These are phyloP conservation scores for Russula earlei DNA, from an alignment of 768 basidiomycete genomes.

Conservation along the genomic window DNA sequence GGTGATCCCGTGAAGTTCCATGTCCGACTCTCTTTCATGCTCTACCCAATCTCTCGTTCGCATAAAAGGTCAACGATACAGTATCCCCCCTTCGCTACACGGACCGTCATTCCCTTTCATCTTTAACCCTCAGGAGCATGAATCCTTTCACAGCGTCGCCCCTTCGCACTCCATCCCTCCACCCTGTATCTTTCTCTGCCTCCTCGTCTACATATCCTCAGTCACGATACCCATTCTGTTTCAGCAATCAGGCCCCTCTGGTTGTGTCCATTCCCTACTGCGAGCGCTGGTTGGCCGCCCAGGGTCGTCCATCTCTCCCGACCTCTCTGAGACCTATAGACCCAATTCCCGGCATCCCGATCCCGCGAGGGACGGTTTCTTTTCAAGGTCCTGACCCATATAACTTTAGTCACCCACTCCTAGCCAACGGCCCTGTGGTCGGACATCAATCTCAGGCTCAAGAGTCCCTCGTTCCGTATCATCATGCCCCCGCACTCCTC, in stretches of 20 bases:
- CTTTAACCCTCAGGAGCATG: neutral
- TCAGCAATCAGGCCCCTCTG: neutral
- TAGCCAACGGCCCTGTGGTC: neutral
- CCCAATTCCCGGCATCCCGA: neutral
- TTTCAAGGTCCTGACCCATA: neutral
- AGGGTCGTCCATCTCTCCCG: neutral
- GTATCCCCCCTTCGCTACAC: neutral
- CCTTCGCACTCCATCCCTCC: neutral
- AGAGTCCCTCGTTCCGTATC: neutral
- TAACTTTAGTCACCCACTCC: neutral
- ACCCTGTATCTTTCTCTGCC: neutral
- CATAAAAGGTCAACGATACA: neutral
- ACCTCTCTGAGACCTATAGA: neutral
- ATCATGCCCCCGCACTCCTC: neutral
- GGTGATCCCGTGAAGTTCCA: neutral
- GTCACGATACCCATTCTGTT: neutral
- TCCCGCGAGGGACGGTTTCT: neutral
- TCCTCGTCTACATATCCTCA: neutral
- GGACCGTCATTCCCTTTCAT: neutral
- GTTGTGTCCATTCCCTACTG: neutral
- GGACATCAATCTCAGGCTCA: neutral
- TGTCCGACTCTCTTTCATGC: conserved; percentile 10
- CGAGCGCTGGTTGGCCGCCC: neutral
- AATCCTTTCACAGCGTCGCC: neutral
- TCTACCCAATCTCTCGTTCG: neutral